These are phyloP conservation scores for Drechslera avenae DNA, from an alignment of 2,329 filamentous ascomycete genomes.

Conservation along the genomic window DNA sequence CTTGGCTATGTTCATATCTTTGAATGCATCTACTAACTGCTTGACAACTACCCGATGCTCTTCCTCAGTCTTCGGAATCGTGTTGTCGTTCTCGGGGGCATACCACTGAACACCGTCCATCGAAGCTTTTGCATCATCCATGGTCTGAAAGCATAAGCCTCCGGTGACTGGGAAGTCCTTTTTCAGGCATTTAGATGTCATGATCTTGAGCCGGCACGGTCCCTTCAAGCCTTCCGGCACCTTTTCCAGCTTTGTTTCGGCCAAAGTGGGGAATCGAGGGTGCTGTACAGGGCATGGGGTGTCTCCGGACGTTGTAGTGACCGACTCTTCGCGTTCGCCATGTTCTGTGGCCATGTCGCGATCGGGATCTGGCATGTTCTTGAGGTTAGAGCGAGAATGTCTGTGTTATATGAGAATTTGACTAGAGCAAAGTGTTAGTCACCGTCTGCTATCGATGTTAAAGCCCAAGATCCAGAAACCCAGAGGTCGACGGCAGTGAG, in stretches of 20 bases:
- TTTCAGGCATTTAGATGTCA: conserved; percentile 6
- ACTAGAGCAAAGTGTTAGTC: no score
- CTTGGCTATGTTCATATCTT: conserved; percentile 7
- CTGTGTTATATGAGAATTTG: no score
- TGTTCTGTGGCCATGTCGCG: no score
- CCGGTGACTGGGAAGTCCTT: neutral
- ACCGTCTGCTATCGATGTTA: no score
- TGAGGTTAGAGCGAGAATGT: no score
- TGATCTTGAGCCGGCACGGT: conserved; percentile 2
- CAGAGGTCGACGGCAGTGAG: no score
- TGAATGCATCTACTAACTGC: conserved; percentile 11
- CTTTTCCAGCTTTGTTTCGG: neutral
- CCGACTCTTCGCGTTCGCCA: no score
- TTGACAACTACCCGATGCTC: conserved; percentile 5
- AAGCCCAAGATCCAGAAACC: no score
- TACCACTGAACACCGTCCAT: conserved; percentile 9
- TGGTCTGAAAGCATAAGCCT: conserved; percentile 14
- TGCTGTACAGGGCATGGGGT: neutral
- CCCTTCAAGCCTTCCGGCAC: neutral
- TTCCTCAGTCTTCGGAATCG: conserved; percentile 12
- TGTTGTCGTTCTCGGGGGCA: conserved; percentile 6
- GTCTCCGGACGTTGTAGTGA: no score
- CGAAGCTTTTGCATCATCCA: conserved; percentile 3
- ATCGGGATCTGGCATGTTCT: conserved; percentile 6
- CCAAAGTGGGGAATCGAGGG: neutral